A percentile compares a stretch with the other conserved stretches of the same genome.
Conservation (phyloP, 345 rosid species). For the Lumnitzera littorea region DNA sequence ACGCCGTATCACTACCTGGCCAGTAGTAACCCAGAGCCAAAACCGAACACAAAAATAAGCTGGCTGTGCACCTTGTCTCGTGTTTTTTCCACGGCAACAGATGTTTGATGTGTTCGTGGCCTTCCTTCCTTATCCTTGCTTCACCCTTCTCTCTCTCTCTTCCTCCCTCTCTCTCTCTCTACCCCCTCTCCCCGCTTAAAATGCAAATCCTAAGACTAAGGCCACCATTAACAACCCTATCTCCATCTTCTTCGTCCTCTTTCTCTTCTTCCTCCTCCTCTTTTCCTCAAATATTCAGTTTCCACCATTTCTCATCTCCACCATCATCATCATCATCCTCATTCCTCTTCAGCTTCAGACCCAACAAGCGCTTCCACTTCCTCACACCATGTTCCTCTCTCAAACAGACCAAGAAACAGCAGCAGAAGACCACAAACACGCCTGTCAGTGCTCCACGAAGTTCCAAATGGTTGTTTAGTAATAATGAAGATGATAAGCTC, state of each 20-base stretch:
- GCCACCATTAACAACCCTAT: conserved; percentile 1
- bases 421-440: conserved; percentile 46
- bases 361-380: conserved; percentile 64
- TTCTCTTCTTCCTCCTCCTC: conserved; percentile 8
- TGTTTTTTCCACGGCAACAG: no score
- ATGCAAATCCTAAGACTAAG: conserved; percentile 11
- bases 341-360: conserved; percentile 39
- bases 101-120: no score
- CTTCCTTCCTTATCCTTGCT: no score
- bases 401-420: conserved; percentile 59
- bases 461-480: conserved; percentile 57
- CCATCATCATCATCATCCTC: conserved; percentile 8
- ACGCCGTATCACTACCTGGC: no score
- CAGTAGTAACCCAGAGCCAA: no score
- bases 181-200: neutral
- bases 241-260: neutral
- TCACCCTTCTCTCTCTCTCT: no score
- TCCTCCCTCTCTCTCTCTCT: no score
- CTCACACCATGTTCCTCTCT: conserved; percentile 68
- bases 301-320: conserved; percentile 18
- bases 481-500: conserved; percentile 29
- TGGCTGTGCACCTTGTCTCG: no score
- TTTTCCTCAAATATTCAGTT: conserved; percentile 23
- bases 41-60: no score
- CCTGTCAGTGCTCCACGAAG: conserved; percentile 48